Percentiles rank a stretch among this genome's conserved stretches.
Conservation (phyloP, 2,329 filamentous ascomycete species). For the Penicillium psychrosexuale region DNA sequence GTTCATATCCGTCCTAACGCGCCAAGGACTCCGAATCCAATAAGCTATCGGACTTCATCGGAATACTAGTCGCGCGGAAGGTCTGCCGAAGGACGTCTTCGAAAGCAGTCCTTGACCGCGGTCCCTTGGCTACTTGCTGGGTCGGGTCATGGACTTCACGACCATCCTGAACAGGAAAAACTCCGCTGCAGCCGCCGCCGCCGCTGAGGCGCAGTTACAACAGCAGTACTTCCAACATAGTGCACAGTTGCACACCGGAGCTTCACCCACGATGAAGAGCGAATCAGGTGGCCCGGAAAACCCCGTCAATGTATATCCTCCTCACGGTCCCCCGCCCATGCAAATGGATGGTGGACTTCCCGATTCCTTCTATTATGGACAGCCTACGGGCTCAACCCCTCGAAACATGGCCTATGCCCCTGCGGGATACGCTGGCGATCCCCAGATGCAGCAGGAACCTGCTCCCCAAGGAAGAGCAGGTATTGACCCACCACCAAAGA, state of each 20-base stretch:
- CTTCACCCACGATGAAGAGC: slow-evolving; percentile 56
- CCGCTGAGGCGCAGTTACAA: slow-evolving; percentile 44
- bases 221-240: slow-evolving; percentile 45
- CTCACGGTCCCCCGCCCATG: slow-evolving; percentile 52
- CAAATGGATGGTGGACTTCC: slow-evolving; percentile 42
- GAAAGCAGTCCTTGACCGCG: slow-evolving; percentile 32
- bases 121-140: slow-evolving; percentile 31
- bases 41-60: background rate
- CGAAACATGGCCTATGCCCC: slow-evolving; percentile 56
- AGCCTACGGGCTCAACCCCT: slow-evolving; percentile 47
- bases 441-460: slow-evolving; percentile 46
- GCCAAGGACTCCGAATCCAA: slow-evolving; percentile 7
- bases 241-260: slow-evolving; percentile 36
- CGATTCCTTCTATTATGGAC: slow-evolving; percentile 26
- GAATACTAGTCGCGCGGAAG: background rate
- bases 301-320: slow-evolving; percentile 56
- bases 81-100: slow-evolving; percentile 18
- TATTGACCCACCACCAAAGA: slow-evolving; percentile 59
- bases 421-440: slow-evolving; percentile 45
- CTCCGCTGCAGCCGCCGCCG: slow-evolving; percentile 43
- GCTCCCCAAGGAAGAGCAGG: slow-evolving; percentile 44
- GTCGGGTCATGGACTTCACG: slow-evolving; percentile 52
- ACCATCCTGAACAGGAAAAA: slow-evolving; percentile 52
- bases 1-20: background rate
- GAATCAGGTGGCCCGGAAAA: slow-evolving; percentile 58